A percentile compares a stretch with the other conserved stretches of the same genome.
phyloP scores from a whole-genome alignment of 2,329 filamentous ascomycete species.

The Elsinoe batatas region DNA sequence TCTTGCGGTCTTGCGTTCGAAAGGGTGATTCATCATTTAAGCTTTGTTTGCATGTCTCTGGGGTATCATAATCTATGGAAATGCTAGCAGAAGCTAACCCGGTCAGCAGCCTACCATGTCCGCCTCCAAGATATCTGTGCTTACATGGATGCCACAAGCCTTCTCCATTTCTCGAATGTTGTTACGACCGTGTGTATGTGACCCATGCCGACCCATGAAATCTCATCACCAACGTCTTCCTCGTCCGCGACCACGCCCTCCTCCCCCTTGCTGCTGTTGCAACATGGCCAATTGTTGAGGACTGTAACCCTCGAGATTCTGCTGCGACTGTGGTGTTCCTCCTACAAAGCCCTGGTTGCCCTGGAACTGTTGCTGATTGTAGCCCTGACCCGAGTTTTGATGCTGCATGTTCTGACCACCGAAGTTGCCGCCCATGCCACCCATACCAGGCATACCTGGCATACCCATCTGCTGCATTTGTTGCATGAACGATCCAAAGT shows the following conservation, averaged over 20 bases:
- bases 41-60: background rate
- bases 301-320: conserved; percentile 25
- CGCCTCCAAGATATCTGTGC: background rate
- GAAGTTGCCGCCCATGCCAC: conserved; percentile 16
- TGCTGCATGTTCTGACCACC: conserved; percentile 16
- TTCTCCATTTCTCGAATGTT: background rate
- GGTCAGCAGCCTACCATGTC: no score
- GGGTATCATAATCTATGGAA: conserved; percentile 9
- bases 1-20: background rate
- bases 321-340: conserved; percentile 13
- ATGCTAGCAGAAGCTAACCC: no score
- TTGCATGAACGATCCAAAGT: conserved; percentile 46
- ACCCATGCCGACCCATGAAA: background rate
- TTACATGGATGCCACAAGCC: background rate
- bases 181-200: background rate
- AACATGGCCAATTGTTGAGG: conserved; percentile 29
- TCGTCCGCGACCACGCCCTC: conserved; percentile 24
- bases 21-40: background rate
- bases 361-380: conserved; percentile 16
- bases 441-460: conserved; percentile 20
- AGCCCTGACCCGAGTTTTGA: conserved; percentile 18
- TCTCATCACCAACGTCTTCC: conserved; percentile 18
- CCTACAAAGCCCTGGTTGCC: background rate
- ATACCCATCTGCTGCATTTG: conserved; percentile 41
- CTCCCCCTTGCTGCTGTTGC: conserved; percentile 23